Conservation (phyloP, 371 early-diverging fungal genomes). For the Mortierella sp. region DNA sequence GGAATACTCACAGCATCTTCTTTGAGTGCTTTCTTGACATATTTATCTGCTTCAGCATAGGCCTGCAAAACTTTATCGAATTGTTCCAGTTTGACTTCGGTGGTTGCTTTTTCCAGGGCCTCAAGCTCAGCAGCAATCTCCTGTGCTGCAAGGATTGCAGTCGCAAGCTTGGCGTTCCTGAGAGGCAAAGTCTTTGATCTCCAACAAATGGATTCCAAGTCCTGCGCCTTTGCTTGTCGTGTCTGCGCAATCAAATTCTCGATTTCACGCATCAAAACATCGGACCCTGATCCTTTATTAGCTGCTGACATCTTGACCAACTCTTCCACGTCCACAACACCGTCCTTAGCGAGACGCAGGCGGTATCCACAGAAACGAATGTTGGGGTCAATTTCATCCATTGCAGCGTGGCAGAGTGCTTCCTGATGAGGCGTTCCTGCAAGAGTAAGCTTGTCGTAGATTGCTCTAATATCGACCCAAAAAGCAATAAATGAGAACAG, state of each 20-base stretch:
- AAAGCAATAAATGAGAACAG: neutral
- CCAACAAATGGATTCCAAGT: constrained; percentile 63
- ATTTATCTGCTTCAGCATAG: constrained; percentile 72
- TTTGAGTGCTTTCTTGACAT: constrained; percentile 71
- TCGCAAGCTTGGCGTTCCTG: constrained; percentile 58
- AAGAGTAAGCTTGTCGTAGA: constrained; percentile 76
- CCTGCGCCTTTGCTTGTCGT: constrained; percentile 57
- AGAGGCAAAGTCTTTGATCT: constrained; percentile 59
- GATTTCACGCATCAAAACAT: constrained; percentile 60
- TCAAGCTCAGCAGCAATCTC: constrained; percentile 36
- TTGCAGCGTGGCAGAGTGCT: constrained; percentile 75
- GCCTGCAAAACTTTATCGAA: constrained; percentile 67
- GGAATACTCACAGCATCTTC: constrained; percentile 68
- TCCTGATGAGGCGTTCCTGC: constrained; percentile 69
- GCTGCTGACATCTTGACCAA: constrained; percentile 62
- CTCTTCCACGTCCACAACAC: constrained; percentile 61
- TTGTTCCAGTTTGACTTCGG: constrained; percentile 55
- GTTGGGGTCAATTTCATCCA: constrained; percentile 85
- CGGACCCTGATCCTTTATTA: constrained; percentile 60
- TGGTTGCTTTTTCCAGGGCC: constrained; percentile 13
- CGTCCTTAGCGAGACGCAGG: constrained; percentile 65
- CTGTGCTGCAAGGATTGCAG: constrained; percentile 60
- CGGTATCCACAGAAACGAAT: constrained; percentile 87
- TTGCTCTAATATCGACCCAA: constrained; percentile 57
- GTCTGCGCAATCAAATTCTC: constrained; percentile 56